These are phyloP conservation scores for Iris macrosiphon DNA, from an alignment of 106 monocot genomes.

Conservation along the genomic window DNA sequence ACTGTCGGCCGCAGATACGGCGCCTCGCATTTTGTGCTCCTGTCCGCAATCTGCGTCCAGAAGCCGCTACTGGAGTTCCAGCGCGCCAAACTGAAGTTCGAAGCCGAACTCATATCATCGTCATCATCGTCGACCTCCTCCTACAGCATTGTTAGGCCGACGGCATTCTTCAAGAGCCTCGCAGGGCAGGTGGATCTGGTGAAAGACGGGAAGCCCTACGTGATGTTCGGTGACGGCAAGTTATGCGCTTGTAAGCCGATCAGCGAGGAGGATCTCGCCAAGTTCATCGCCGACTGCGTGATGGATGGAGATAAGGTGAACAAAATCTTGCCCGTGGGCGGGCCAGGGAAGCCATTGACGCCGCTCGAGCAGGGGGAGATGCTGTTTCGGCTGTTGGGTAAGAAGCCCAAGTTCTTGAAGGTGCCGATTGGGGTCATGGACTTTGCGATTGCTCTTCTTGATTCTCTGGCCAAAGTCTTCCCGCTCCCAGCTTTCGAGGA, in stretches of 20 bases:
- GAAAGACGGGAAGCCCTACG: slow-evolving; percentile 82
- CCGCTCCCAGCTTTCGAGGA: slow-evolving; percentile 63
- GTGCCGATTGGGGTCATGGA: slow-evolving; percentile 91
- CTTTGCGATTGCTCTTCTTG: slow-evolving; percentile 56
- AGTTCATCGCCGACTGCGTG: slow-evolving; percentile 82
- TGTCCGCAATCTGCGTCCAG: slow-evolving; percentile 96
- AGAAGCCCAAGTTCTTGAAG: slow-evolving; percentile 84
- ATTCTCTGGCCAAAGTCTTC: slow-evolving; percentile 49
- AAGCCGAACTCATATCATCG: slow-evolving; percentile 51
- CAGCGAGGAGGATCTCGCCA: slow-evolving; percentile 84
- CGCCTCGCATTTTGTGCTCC: slow-evolving; percentile 79
- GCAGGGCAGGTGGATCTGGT: slow-evolving; percentile 85
- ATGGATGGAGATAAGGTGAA: slow-evolving; percentile 53
- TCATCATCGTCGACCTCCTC: slow-evolving; percentile 35
- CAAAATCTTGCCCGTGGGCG: slow-evolving; percentile 72
- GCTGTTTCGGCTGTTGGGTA: slow-evolving; percentile 61
- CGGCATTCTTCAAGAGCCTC: slow-evolving; percentile 96
- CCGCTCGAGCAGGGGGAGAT: slow-evolving; percentile 88
- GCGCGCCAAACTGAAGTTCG: slow-evolving; percentile 93
- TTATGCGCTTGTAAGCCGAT: slow-evolving; percentile 95
- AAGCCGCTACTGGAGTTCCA: slow-evolving; percentile 95
- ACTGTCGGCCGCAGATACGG: slow-evolving; percentile 50
- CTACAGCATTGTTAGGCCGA: slow-evolving; percentile 93
- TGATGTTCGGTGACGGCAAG: slow-evolving; percentile 92
- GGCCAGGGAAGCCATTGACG: slow-evolving; percentile 84